Evolutionary conservation across 2,329 filamentous ascomycete species (phyloP).

Genomic region (Bipolaris zeicola): DNA sequence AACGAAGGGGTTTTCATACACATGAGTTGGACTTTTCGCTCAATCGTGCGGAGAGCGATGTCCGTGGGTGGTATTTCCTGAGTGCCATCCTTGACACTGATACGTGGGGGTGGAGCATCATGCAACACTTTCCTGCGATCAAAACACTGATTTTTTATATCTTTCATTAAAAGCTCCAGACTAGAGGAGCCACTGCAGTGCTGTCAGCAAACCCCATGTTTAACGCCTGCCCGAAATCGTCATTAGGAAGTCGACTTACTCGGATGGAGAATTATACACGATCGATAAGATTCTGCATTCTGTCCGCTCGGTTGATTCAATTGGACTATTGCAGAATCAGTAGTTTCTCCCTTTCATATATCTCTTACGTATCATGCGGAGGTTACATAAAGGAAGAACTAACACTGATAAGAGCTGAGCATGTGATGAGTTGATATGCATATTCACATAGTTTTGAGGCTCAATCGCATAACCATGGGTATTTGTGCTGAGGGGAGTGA

Average conservation of each 20-base stretch:
- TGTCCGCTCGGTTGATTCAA: neutral
- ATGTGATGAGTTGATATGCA: neutral
- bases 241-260: too few relatives aligned
- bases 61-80: neutral
- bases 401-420: neutral
- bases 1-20: neutral
- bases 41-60: neutral
- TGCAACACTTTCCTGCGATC: neutral
- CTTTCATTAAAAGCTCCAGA: too few relatives aligned
- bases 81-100: neutral
- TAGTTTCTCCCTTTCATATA: too few relatives aligned
- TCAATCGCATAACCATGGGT: neutral
- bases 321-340: neutral
- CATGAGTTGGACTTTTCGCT: neutral
- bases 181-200: neutral
- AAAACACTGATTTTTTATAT: neutral
- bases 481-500: neutral
- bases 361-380: neutral
- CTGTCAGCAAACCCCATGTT: too few relatives aligned
- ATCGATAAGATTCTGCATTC: neutral
- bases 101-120: neutral
- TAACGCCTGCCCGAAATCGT: too few relatives aligned
- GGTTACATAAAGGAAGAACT: neutral
- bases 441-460: neutral
- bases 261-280: neutral